phyloP scores from a whole-genome alignment of 139 green algal species.

The Chlamydomonas eustigma region DNA sequence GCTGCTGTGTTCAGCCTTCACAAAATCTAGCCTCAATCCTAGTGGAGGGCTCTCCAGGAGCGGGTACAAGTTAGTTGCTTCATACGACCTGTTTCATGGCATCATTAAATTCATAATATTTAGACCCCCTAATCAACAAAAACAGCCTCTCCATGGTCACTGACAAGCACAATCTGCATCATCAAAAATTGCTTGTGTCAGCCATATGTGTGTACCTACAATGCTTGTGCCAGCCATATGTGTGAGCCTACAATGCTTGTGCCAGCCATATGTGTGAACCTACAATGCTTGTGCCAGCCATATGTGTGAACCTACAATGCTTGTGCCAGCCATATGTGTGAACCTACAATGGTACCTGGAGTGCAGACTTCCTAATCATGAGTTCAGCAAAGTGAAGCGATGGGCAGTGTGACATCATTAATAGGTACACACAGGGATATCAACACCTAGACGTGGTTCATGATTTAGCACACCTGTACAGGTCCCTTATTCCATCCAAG shows the following conservation, averaged over 20 bases:
- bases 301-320: neutral
- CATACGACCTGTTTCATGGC: slow-evolving; percentile 47
- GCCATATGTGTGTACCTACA: too few relatives aligned
- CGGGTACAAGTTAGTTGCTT: slow-evolving; percentile 68
- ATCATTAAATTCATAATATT: neutral
- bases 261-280: neutral
- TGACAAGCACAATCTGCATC: neutral
- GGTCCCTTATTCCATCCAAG: slow-evolving; percentile 76
- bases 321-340: neutral
- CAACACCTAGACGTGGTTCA: neutral
- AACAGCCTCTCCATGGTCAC: too few relatives aligned
- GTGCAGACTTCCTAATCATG: neutral
- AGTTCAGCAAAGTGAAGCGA: too few relatives aligned
- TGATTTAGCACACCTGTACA: slow-evolving; percentile 60
- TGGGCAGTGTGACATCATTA: too few relatives aligned
- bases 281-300: too few relatives aligned
- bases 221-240: too few relatives aligned
- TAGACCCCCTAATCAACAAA: neutral
- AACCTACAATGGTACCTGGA: neutral
- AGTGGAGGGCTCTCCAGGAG: slow-evolving; percentile 62
- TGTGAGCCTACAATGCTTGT: too few relatives aligned
- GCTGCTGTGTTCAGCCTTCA: slow-evolving; percentile 65
- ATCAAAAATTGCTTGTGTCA: neutral
- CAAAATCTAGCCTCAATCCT: slow-evolving; percentile 77
- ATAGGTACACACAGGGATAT: too few relatives aligned